Base-by-base conservation (phyloP, 2,329 filamentous ascomycete species). In the Didymella segeticola region DNA sequence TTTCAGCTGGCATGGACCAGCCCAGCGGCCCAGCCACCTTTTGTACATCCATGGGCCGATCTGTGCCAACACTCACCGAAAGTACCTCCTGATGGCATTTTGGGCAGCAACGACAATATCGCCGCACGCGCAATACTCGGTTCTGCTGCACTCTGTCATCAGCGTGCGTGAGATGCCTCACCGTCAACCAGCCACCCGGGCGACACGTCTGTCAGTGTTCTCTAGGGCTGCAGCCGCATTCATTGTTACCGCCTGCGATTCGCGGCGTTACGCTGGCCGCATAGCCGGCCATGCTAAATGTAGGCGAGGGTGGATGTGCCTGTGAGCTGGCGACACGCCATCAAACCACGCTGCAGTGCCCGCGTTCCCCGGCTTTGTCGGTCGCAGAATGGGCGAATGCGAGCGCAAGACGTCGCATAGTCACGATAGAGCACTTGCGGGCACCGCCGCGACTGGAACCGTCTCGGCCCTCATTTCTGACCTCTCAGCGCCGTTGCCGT, bases 291-390 rank as follows among this genome's bases (percentile, higher is more conserved):
- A 58, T 54, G 53, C 48, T 54, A 33, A 48, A 60, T 56, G 49
- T 19, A 52, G 31, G 45, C 50, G 54, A 45, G 56, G 54, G 53
- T 53, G 55, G 55, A 57, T 57, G 56, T 58, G 45, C 64, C 63
- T 66, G 64, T 72, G 55, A 70, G 64, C 65, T 58, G 60, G 61
- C 63, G 69, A 67, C 68, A 71, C 69, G 69, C 64, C 62, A 57
- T 52, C 61, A 51, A 52, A 48, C 50, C 50, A 53, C 53, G 51
- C 56, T 57, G 50, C 56, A 58, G 43, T 48, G 53, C 57, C 63
- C 61, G 67, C 54, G 53, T 61, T 63, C 60, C 64, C 61, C 63
- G 68, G 59, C 54, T 56, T 45, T 41, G 11, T 43, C 45, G 48
- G 51, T 38, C 31, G 25, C 51, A 54, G 39, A 61, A 54, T 29